These are phyloP conservation scores for Aspergillus candidus DNA, from an alignment of 2,329 filamentous ascomycete genomes.

Conservation along the genomic window DNA sequence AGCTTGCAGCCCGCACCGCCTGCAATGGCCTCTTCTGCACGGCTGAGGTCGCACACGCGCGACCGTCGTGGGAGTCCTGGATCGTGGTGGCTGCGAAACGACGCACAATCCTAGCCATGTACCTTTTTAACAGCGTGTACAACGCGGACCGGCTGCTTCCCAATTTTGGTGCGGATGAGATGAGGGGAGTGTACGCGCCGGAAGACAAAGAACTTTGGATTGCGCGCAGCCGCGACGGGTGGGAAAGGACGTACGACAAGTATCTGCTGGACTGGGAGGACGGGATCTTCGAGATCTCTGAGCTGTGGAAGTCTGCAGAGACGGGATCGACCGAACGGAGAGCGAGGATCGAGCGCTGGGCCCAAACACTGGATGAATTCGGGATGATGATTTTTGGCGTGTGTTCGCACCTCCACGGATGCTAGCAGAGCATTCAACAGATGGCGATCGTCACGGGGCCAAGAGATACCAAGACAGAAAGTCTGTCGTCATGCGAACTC, in stretches of 20 bases:
- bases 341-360: slow-evolving; percentile 44
- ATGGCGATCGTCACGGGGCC: not conserved
- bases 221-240: slow-evolving; percentile 30
- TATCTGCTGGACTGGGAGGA: slow-evolving; percentile 41
- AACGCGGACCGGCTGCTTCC: slow-evolving; percentile 40
- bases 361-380: slow-evolving; percentile 49
- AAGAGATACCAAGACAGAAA: not conserved
- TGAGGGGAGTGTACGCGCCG: slow-evolving; percentile 42
- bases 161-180: slow-evolving; percentile 46
- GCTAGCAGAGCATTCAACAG: slow-evolving; percentile 6
- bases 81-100: slow-evolving; percentile 49
- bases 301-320: slow-evolving; percentile 45
- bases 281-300: slow-evolving; percentile 42
- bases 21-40: slow-evolving; percentile 41
- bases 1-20: slow-evolving; percentile 41
- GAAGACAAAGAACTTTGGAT: slow-evolving; percentile 42
- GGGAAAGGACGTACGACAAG: slow-evolving; percentile 42
- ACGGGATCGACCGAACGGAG: slow-evolving; percentile 25
- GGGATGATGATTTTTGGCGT: slow-evolving; percentile 48
- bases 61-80: slow-evolving; percentile 51
- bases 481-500: no score
- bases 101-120: slow-evolving; percentile 48
- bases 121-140: slow-evolving; percentile 49
- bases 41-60: slow-evolving; percentile 34
- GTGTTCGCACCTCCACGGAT: slow-evolving; percentile 25